Evolutionary conservation across 345 rosid species (phyloP).

Genomic region (Lumnitzera racemosa): DNA sequence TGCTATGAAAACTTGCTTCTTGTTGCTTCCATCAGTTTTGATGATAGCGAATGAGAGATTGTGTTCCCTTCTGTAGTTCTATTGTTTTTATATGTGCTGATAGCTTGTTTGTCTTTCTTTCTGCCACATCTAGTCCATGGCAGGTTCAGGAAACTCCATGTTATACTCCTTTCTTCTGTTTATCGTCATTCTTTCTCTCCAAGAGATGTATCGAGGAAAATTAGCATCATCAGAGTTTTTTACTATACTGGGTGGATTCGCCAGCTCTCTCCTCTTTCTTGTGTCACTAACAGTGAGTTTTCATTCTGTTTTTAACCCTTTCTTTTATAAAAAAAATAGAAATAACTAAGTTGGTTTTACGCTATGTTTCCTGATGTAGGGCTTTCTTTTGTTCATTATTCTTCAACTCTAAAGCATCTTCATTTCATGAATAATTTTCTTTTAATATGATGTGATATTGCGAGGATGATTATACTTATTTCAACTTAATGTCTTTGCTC

Average conservation of each 20-base stretch:
- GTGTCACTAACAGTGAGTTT: conserved; percentile 56
- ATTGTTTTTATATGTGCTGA: background rate
- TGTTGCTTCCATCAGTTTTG: no score
- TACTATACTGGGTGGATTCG: conserved; percentile 83
- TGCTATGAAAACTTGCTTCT: no score
- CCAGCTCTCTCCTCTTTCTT: conserved; percentile 74
- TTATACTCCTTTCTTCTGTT: conserved; percentile 53
- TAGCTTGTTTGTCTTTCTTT: background rate
- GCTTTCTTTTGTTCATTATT: no score
- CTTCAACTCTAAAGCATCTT: background rate
- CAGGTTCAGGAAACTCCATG: conserved; percentile 77
- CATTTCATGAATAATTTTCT: background rate
- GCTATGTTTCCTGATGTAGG: no score
- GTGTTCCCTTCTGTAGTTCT: no score
- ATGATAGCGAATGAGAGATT: no score
- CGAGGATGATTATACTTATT: no score
- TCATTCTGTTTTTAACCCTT: no score
- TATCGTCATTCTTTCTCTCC: conserved; percentile 62
- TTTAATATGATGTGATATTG: background rate
- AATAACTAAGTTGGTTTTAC: no score
- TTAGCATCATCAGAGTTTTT: conserved; percentile 72
- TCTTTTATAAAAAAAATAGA: no score
- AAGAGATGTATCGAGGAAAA: conserved; percentile 64
- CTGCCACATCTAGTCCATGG: conserved; percentile 34
- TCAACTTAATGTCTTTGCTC: no score